phyloP scores from a whole-genome alignment of 805 yeast species.

The Candida silvicultrix region DNA sequence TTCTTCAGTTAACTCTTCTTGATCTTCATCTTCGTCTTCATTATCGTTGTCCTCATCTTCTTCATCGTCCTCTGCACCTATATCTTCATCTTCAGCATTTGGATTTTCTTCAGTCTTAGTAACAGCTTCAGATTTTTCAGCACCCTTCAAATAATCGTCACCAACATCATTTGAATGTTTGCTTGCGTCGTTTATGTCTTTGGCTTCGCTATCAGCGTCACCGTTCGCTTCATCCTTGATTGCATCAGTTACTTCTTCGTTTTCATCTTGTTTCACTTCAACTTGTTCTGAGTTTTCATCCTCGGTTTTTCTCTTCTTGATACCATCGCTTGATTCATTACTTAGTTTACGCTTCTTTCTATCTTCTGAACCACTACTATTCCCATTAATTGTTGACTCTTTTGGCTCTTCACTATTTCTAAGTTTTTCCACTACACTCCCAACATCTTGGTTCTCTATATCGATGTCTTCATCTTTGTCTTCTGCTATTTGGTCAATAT shows the following conservation, averaged over 20 bases:
- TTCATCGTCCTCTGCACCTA: conserved; percentile 10
- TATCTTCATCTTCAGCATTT: conserved; percentile 8
- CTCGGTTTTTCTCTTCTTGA: conserved; percentile 18
- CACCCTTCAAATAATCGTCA: not conserved
- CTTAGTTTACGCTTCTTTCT: conserved; percentile 13
- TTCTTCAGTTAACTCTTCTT: conserved; percentile 18
- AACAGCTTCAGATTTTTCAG: conserved; percentile 12
- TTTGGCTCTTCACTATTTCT: conserved; percentile 9
- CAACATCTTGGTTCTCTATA: conserved; percentile 15
- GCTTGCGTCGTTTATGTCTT: not conserved
- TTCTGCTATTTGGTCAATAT: conserved; percentile 12
- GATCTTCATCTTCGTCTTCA: conserved; percentile 18
- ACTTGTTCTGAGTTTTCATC: conserved; percentile 11
- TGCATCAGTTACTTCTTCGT: conserved; percentile 14
- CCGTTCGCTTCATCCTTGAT: too few relatives aligned
- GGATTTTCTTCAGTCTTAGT: conserved; percentile 14
- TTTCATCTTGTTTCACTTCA: conserved; percentile 11
- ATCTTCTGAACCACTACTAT: conserved; percentile 13
- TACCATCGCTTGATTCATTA: conserved; percentile 9
- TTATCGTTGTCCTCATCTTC: conserved; percentile 16
- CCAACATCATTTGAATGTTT: not conserved
- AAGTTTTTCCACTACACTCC: conserved; percentile 14
- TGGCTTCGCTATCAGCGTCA: conserved; percentile 8
- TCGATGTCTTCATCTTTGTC: conserved; percentile 18
- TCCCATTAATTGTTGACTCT: conserved; percentile 10